phyloP scores from a whole-genome alignment of 352 stramenopile species.

The Peronospora destructor region DNA sequence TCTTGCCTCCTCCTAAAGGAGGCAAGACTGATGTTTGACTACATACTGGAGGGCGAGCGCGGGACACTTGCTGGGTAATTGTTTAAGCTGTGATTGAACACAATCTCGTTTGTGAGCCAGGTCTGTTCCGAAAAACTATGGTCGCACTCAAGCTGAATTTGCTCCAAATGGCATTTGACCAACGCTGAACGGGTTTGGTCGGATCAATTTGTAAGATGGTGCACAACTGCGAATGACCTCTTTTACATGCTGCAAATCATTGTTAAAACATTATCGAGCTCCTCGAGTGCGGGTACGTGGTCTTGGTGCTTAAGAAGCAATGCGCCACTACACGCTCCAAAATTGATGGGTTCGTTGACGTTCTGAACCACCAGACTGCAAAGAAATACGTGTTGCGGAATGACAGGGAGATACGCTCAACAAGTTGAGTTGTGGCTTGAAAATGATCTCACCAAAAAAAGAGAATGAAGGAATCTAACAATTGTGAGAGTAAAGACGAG shows the following conservation, averaged over 20 bases:
- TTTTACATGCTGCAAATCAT: constrained; percentile 26
- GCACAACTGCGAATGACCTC: constrained; percentile 11
- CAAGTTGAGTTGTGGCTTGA: constrained; percentile 1
- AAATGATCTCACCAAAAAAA: constrained; percentile 5
- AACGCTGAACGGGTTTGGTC: constrained; percentile 2
- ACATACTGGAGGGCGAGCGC: constrained; percentile 35
- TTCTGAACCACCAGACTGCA: constrained; percentile 11
- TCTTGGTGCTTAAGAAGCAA: constrained; percentile 7
- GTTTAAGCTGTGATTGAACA: constrained; percentile 31
- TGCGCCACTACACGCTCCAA: constrained; percentile 7
- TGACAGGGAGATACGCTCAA: constrained; percentile 2
- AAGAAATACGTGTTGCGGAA: constrained; percentile 5
- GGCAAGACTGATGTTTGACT: constrained; percentile 48
- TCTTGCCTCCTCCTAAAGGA: constrained; percentile 11
- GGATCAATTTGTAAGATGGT: constrained; percentile 10
- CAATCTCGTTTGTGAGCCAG: constrained; percentile 27
- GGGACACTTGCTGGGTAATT: constrained; percentile 53
- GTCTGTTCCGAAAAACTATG: constrained; percentile 35
- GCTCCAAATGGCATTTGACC: constrained; percentile 8
- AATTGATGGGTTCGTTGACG: constrained; percentile 19
- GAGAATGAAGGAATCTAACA: neutral
- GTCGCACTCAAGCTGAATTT: constrained; percentile 27
- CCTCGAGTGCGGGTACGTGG: constrained; percentile 16
- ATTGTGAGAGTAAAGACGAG: constrained; percentile 11
- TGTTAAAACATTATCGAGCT: constrained; percentile 11